A percentile compares a stretch with the other conserved stretches of the same genome.
phyloP scores from a whole-genome alignment of 1,139 yeast genomes.

The Yamadazyma siamensis region DNA sequence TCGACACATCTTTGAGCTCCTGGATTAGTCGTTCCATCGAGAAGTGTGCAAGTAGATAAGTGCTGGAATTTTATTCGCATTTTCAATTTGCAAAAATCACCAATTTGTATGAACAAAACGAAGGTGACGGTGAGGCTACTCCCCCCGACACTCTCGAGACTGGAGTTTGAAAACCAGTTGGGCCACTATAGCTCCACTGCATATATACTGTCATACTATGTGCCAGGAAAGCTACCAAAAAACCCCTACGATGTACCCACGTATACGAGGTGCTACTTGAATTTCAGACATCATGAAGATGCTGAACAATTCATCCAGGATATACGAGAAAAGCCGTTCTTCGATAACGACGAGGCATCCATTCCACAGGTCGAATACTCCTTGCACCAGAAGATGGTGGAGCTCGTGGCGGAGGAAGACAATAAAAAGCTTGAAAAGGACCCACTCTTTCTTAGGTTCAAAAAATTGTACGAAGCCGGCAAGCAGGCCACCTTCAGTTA shows the following conservation, averaged over 20 bases:
- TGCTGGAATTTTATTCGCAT: too few species aligned
- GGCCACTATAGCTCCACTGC: conserved; percentile 5
- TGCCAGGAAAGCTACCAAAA: conserved; percentile 15
- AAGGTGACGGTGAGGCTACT: conserved; percentile 15
- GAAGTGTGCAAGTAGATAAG: not conserved
- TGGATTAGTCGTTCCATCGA: conserved; percentile 10
- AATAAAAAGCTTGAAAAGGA: conserved; percentile 1
- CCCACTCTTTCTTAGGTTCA: conserved; percentile 2
- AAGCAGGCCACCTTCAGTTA: conserved; percentile 3
- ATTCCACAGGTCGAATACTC: conserved; percentile 11
- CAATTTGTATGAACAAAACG: conserved; percentile 2
- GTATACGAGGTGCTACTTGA: conserved; percentile 26
- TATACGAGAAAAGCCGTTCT: conserved; percentile 19
- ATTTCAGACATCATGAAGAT: conserved; percentile 13
- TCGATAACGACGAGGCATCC: conserved; percentile 13
- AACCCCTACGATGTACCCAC: conserved; percentile 23
- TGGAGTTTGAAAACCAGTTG: conserved; percentile 13
- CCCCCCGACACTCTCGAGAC: conserved; percentile 14
- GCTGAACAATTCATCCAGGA: conserved; percentile 15
- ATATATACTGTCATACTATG: conserved; percentile 15
- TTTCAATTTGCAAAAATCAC: too few species aligned
- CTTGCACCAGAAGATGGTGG: conserved; percentile 10
- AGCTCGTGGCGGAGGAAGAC: conserved; percentile 1
- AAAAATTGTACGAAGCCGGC: conserved; percentile 2
- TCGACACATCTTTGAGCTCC: conserved; percentile 6